phyloP scores from a whole-genome alignment of 441 rosid species.

The Dalechampia spathulata region DNA sequence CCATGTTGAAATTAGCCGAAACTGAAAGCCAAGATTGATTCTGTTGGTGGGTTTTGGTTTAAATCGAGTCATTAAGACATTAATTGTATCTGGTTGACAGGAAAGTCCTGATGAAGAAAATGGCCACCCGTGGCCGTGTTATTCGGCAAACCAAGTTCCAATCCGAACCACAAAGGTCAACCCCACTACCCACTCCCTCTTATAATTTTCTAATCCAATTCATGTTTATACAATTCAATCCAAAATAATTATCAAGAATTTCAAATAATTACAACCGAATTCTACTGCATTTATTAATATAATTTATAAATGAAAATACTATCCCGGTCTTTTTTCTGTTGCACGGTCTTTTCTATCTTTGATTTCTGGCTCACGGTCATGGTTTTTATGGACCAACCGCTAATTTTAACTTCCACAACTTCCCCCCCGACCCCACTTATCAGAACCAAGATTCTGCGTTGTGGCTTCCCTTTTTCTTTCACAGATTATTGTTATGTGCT shows the following conservation, averaged over 20 bases:
- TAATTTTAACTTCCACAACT: constrained; percentile 36
- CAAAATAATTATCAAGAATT: too few species aligned
- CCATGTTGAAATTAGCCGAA: too few species aligned
- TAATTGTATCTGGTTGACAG: constrained; percentile 20
- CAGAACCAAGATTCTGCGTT: constrained; percentile 28
- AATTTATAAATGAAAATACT: too few species aligned
- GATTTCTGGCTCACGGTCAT: not conserved
- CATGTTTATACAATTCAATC: too few species aligned
- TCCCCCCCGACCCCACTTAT: constrained; percentile 26
- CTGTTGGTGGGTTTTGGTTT: too few species aligned
- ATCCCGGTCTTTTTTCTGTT: constrained; percentile 8
- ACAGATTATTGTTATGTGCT: not conserved
- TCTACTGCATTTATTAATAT: too few species aligned
- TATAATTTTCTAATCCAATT: too few species aligned
- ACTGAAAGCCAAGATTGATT: too few species aligned
- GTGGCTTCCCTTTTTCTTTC: constrained; percentile 15
- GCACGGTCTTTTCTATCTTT: constrained; percentile 27
- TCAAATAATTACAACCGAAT: too few species aligned
- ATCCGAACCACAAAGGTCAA: constrained; percentile 33
- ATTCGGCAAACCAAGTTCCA: not conserved
- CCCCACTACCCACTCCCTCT: constrained; percentile 2
- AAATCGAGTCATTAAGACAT: too few species aligned
- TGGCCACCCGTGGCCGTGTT: constrained; percentile 14
- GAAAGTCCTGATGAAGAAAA: constrained; percentile 14
- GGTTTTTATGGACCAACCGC: constrained; percentile 32